These are phyloP conservation scores for Podospora pseudocomata DNA, from an alignment of 495 filamentous ascomycete species.

Conservation along the genomic window DNA sequence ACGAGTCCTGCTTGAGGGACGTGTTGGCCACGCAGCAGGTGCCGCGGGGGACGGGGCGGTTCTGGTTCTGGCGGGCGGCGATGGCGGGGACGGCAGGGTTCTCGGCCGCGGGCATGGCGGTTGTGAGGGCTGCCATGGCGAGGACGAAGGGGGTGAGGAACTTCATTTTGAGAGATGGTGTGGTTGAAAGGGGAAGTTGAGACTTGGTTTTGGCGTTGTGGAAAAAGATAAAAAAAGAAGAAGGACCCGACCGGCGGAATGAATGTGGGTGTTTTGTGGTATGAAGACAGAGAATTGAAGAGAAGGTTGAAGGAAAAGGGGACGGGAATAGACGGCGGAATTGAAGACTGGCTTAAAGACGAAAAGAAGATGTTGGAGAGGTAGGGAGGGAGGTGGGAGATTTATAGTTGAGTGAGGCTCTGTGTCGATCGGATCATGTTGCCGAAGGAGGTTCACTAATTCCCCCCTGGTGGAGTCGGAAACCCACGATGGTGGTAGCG, in stretches of 20 bases:
- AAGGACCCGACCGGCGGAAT: slow-evolving; percentile 17
- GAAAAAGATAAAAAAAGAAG: background rate
- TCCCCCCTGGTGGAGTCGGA: too few relatives aligned
- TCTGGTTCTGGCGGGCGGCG: slow-evolving; percentile 27
- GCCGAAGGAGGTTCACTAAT: too few relatives aligned
- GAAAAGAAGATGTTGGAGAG: background rate
- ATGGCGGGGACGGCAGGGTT: slow-evolving; percentile 17
- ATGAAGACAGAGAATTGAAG: background rate
- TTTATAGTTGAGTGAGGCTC: too few relatives aligned
- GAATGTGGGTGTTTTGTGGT: background rate
- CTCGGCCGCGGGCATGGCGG: slow-evolving; percentile 19
- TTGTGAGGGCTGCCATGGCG: slow-evolving; percentile 17
- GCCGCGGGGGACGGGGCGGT: slow-evolving; percentile 31
- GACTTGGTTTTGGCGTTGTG: background rate
- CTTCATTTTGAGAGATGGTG: slow-evolving; percentile 20
- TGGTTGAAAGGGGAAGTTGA: background rate
- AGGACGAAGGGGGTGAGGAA: slow-evolving; percentile 24
- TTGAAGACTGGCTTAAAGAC: slow-evolving; percentile 18
- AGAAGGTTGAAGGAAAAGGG: slow-evolving; percentile 10
- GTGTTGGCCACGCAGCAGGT: slow-evolving; percentile 34
- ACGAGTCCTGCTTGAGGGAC: slow-evolving; percentile 34
- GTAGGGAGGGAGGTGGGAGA: too few relatives aligned
- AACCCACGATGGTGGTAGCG: too few relatives aligned
- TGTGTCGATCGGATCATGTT: too few relatives aligned
- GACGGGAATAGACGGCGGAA: background rate